These are phyloP conservation scores for Coemansia furcata DNA, from an alignment of 192 early-diverging fungal species.

Conservation along the genomic window DNA sequence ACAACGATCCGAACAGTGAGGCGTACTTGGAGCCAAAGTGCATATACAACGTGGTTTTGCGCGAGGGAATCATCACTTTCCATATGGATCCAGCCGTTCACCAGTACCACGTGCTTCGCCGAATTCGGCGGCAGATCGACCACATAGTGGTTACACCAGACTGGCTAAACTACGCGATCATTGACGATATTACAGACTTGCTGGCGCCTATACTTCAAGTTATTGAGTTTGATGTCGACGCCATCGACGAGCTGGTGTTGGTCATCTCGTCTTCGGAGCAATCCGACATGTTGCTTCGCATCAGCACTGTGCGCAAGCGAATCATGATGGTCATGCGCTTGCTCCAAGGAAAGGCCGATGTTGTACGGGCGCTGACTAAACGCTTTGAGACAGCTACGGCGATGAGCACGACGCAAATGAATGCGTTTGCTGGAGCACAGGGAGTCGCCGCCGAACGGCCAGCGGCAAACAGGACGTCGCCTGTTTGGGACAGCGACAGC, in stretches of 20 bases:
- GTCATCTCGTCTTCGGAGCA: constrained; percentile 89
- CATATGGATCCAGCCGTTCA: constrained; percentile 78
- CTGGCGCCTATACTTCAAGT: constrained; percentile 82
- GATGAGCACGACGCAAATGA: constrained; percentile 38
- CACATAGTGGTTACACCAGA: constrained; percentile 47
- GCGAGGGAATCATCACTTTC: constrained; percentile 78
- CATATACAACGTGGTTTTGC: constrained; percentile 56
- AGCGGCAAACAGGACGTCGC: neutral
- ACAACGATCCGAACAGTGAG: constrained; percentile 54
- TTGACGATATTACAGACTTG: constrained; percentile 93
- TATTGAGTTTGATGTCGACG: constrained; percentile 93
- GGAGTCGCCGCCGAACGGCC: neutral
- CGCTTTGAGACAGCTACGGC: constrained; percentile 56
- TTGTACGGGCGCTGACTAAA: constrained; percentile 69
- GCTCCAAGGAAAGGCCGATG: constrained; percentile 70
- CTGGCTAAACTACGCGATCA: constrained; percentile 75
- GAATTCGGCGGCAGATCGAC: constrained; percentile 56
- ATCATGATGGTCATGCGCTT: constrained; percentile 69
- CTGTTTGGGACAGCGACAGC: constrained; percentile 13
- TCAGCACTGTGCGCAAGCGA: constrained; percentile 67
- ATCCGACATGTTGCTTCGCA: constrained; percentile 71
- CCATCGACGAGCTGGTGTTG: constrained; percentile 93
- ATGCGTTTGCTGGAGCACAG: constrained; percentile 15
- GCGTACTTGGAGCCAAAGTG: constrained; percentile 32
- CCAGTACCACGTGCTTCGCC: constrained; percentile 71